Evolutionary conservation across 2,329 filamentous ascomycete genomes (phyloP).

Genomic region (Talaromyces pinophilus): DNA sequence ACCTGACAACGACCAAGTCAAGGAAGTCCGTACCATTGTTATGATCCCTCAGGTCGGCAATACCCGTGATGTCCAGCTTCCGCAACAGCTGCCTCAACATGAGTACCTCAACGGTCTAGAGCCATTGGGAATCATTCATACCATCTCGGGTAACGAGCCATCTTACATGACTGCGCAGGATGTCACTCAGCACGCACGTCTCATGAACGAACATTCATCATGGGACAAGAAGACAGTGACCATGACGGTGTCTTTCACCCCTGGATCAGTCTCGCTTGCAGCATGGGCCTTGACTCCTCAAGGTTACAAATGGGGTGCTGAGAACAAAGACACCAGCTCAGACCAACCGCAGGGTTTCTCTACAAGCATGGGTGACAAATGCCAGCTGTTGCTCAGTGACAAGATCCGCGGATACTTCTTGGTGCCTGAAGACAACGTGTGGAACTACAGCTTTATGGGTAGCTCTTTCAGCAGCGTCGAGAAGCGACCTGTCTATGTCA

Average conservation of each 20-base stretch:
- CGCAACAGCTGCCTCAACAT: constrained; percentile 86
- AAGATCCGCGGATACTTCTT: constrained; percentile 95
- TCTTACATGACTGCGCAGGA: constrained; percentile 95
- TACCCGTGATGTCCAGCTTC: constrained; percentile 85
- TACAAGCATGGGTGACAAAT: constrained; percentile 90
- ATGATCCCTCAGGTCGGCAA: constrained; percentile 97
- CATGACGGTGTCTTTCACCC: constrained; percentile 94
- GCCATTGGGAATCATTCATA: constrained; percentile 92
- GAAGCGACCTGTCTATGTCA: constrained; percentile 88
- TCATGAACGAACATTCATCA: constrained; percentile 77
- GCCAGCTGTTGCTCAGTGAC: constrained; percentile 87
- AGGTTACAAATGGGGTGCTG: constrained; percentile 94
- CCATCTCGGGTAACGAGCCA: constrained; percentile 88
- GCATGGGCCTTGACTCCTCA: constrained; percentile 90
- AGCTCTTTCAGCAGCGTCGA: constrained; percentile 82
- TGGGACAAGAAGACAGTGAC: constrained; percentile 93
- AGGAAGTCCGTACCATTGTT: constrained; percentile 94
- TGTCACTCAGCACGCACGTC: constrained; percentile 87
- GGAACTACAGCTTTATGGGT: constrained; percentile 99
- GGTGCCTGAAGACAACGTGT: constrained; percentile 82
- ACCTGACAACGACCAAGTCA: constrained; percentile 92
- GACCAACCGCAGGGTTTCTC: constrained; percentile 94
- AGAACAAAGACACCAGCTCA: constrained; percentile 89
- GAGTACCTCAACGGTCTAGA: constrained; percentile 85
- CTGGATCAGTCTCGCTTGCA: constrained; percentile 89